Conservation (phyloP, 805 yeast species). For the Debaryomyces hansenii region DNA sequence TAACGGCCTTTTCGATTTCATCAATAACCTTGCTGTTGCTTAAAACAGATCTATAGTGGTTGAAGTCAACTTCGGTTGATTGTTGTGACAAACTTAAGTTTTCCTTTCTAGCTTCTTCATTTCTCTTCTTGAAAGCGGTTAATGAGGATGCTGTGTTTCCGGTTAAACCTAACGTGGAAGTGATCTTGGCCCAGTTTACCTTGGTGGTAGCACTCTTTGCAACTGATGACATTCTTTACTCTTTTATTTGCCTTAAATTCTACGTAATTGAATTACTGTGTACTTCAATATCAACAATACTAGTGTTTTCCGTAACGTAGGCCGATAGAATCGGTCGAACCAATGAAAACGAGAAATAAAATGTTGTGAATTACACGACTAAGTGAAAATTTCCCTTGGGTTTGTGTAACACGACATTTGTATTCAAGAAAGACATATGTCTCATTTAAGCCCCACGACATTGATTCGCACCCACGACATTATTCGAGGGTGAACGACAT, state of each 20-base stretch:
- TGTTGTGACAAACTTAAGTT: slow-evolving; percentile 69
- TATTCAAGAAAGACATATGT: too few species aligned
- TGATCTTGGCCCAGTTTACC: slow-evolving; percentile 93
- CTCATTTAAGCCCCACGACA: too few species aligned
- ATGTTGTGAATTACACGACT: too few species aligned
- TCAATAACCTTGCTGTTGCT: slow-evolving; percentile 79
- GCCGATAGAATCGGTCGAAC: slow-evolving; percentile 4
- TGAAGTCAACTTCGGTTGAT: slow-evolving; percentile 77
- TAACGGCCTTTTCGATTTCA: slow-evolving; percentile 76
- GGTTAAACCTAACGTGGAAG: slow-evolving; percentile 84
- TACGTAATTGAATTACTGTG: not conserved
- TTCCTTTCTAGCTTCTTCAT: slow-evolving; percentile 93
- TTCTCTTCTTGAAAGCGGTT: slow-evolving; percentile 94
- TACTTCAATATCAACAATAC: not conserved
- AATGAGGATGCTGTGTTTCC: slow-evolving; percentile 89
- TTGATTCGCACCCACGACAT: too few species aligned
- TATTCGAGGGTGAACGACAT: too few species aligned
- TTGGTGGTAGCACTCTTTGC: slow-evolving; percentile 73
- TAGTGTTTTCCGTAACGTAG: slow-evolving; percentile 2
- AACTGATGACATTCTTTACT: slow-evolving; percentile 35
- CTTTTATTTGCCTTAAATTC: not conserved
- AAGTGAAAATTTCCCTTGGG: not conserved
- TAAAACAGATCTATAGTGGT: slow-evolving; percentile 73
- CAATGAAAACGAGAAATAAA: slow-evolving; percentile 12
- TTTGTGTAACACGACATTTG: not conserved